phyloP scores from a whole-genome alignment of 73 alveolate genomes.

The Paramecium pentaurelia region DNA sequence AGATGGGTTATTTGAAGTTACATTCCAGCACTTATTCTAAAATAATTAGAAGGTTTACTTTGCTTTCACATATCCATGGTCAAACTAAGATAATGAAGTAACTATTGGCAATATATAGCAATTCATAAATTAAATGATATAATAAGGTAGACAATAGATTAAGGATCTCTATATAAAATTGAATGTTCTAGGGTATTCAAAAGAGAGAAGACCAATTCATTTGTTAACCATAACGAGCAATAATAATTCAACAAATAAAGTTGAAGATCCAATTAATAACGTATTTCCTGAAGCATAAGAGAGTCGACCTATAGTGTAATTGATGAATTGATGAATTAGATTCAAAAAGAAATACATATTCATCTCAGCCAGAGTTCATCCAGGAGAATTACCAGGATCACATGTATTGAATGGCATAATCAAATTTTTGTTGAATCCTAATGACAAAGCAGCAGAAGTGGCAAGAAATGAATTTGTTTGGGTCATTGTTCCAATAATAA shows the following conservation, averaged over 20 bases:
- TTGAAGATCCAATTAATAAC: neutral
- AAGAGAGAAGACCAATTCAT: slow-evolving; percentile 69
- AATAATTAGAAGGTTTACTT: slow-evolving; percentile 1
- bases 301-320: slow-evolving; percentile 27
- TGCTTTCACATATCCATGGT: slow-evolving; percentile 51
- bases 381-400: slow-evolving; percentile 98
- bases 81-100: slow-evolving; percentile 51
- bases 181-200: slow-evolving; percentile 18
- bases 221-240: slow-evolving; percentile 65
- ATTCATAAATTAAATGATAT: neutral
- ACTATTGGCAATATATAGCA: neutral
- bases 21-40: neutral
- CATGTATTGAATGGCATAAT: slow-evolving; percentile 87
- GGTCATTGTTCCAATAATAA: slow-evolving; percentile 93
- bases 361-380: slow-evolving; percentile 97
- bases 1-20: slow-evolving; percentile 1
- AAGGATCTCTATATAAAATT: neutral
- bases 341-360: slow-evolving; percentile 80
- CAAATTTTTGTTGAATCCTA: slow-evolving; percentile 75
- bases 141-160: neutral
- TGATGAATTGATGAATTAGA: neutral
- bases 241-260: neutral
- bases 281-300: neutral
- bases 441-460: slow-evolving; percentile 62
- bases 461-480: slow-evolving; percentile 87